A percentile compares a stretch with the other conserved stretches of the same genome.
Conservation (phyloP, 257 asterid species). For the Nicotiana undulata region DNA sequence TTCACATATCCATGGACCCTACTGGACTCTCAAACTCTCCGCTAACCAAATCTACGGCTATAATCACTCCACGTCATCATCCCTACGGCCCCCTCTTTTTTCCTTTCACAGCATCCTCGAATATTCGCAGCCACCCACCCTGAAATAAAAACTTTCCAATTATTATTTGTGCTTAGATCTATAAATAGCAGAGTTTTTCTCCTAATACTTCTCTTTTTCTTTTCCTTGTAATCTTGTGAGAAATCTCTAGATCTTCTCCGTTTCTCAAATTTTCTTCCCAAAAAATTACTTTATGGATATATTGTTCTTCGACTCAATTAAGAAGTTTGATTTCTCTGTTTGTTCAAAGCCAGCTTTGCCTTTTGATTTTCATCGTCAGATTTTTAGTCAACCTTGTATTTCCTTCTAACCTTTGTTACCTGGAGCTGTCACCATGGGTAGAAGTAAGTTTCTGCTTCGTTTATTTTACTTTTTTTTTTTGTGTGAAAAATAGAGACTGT, state of each 20-base stretch:
- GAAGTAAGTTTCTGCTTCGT: slow-evolving; percentile 39
- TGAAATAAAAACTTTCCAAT: neutral
- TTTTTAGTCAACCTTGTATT: slow-evolving; percentile 32
- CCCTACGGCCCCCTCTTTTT: too few relatives aligned
- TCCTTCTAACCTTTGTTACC: slow-evolving; percentile 11
- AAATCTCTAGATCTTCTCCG: neutral
- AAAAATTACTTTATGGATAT: slow-evolving; percentile 30
- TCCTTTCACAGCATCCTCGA: neutral
- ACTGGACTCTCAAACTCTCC: neutral
- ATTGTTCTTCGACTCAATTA: slow-evolving; percentile 20
- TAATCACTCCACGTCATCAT: slow-evolving; percentile 19
- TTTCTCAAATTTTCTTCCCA: neutral
- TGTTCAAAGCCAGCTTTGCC: slow-evolving; percentile 24
- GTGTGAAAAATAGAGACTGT: too few relatives aligned
- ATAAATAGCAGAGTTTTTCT: neutral
- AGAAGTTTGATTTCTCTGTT: slow-evolving; percentile 10
- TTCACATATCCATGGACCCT: neutral
- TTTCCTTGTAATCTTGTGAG: neutral
- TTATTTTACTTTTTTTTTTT: slow-evolving; percentile 5
- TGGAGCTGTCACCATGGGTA: slow-evolving; percentile 58
- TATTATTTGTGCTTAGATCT: neutral
- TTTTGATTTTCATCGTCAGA: slow-evolving; percentile 33
- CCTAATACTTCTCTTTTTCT: neutral
- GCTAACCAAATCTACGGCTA: neutral
- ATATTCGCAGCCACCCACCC: slow-evolving; percentile 29